A percentile compares a stretch with the other conserved stretches of the same genome.
These are phyloP conservation scores for Phytophthora vignae DNA, from an alignment of 352 stramenopile genomes.

Conservation along the genomic window DNA sequence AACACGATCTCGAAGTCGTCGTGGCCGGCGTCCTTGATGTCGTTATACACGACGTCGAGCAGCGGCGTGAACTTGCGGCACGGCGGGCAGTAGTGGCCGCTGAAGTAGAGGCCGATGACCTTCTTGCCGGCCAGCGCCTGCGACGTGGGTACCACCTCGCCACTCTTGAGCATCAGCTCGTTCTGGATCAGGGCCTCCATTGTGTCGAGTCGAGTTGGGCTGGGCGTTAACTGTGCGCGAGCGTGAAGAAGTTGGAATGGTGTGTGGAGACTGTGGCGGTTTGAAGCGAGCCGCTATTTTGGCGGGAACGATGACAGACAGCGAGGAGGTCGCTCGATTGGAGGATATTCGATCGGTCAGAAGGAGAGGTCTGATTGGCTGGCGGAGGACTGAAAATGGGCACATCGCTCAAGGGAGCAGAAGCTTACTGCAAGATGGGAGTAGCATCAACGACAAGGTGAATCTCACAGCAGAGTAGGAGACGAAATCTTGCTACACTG, in stretches of 20 bases:
- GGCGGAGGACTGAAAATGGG: background rate
- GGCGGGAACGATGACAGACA: background rate
- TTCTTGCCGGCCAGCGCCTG: constrained; percentile 77
- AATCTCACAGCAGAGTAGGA: background rate
- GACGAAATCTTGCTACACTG: background rate
- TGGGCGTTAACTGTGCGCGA: constrained; percentile 5
- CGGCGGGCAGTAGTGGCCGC: constrained; percentile 86
- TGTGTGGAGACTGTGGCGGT: background rate
- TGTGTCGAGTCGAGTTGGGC: background rate
- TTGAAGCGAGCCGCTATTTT: background rate
- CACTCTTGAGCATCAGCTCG: constrained; percentile 74
- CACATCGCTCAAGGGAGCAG: background rate
- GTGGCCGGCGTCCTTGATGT: constrained; percentile 76
- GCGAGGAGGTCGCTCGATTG: background rate
- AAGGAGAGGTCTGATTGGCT: constrained; percentile 19
- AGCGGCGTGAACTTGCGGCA: constrained; percentile 96
- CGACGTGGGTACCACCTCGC: constrained; percentile 61
- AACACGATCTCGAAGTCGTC: constrained; percentile 94
- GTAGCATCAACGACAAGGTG: background rate
- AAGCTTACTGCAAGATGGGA: background rate
- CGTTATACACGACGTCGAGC: constrained; percentile 80
- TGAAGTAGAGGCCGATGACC: constrained; percentile 88
- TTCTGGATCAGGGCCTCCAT: constrained; percentile 81
- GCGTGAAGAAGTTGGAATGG: constrained; percentile 27
- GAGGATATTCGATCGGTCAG: constrained; percentile 8